Evolutionary conservation across 805 yeast genomes (phyloP).

Genomic region (Saccharomycodes ludwigii): DNA sequence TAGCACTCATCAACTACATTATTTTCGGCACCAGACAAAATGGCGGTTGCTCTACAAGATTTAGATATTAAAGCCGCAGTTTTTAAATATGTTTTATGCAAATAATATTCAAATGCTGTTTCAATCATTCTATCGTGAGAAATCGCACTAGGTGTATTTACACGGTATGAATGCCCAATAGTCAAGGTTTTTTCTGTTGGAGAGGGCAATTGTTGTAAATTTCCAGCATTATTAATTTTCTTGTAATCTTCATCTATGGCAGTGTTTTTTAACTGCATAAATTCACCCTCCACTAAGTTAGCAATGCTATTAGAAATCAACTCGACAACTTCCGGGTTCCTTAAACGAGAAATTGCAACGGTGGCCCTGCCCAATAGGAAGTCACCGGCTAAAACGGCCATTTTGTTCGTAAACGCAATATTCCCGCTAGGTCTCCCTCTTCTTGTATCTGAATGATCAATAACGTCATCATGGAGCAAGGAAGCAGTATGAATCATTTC

Average conservation of each 20-base stretch:
- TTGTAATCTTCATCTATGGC: constrained; percentile 43
- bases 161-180: constrained; percentile 44
- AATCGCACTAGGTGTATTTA: constrained; percentile 19
- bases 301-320: constrained; percentile 92
- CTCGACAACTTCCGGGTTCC: constrained; percentile 97
- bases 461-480: constrained; percentile 90
- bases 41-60: constrained; percentile 86
- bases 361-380: constrained; percentile 92
- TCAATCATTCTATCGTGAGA: constrained; percentile 55
- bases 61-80: constrained; percentile 93
- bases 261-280: constrained; percentile 95
- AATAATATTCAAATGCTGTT: constrained; percentile 89
- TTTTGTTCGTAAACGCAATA: constrained; percentile 86
- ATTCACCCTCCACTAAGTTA: constrained; percentile 94
- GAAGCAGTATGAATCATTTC: constrained; percentile 98
- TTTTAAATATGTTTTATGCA: constrained; percentile 89
- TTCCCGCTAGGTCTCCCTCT: constrained; percentile 89
- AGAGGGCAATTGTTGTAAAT: constrained; percentile 28
- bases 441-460: constrained; percentile 78
- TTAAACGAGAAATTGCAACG: constrained; percentile 80
- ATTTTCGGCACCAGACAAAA: constrained; percentile 72
- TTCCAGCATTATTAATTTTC: constrained; percentile 18
- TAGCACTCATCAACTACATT: constrained; percentile 74
- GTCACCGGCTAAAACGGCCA: constrained; percentile 97
- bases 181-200: constrained; percentile 57